A percentile compares a stretch with the other conserved stretches of the same genome.
Conservation (phyloP, 768 basidiomycete genomes). For the Filobasidium wieringae region DNA sequence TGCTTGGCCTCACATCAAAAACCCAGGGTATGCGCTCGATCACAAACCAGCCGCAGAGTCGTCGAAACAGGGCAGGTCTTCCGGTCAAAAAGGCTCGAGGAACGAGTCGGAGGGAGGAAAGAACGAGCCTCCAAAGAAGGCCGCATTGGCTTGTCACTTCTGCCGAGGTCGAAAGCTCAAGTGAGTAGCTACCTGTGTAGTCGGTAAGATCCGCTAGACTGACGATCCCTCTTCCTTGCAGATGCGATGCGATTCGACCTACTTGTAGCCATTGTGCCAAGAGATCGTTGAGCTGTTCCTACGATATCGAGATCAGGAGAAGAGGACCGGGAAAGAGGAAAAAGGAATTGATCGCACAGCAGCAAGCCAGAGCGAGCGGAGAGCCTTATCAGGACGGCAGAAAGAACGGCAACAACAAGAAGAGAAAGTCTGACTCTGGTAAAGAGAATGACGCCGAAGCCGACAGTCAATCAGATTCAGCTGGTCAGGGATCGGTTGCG, state of each 20-base stretch:
- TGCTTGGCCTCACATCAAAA: background rate
- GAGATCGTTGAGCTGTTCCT: conserved; percentile 31
- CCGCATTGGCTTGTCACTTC: conserved; percentile 39
- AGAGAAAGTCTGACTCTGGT: background rate
- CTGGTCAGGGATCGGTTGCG: background rate
- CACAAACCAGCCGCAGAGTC: background rate
- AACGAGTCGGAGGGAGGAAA: background rate
- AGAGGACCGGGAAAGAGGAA: conserved; percentile 40
- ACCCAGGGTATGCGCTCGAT: background rate
- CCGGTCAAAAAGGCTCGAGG: background rate
- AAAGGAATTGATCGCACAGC: conserved; percentile 19
- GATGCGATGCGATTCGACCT: conserved; percentile 36
- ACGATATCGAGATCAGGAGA: conserved; percentile 36
- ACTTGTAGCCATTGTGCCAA: conserved; percentile 36
- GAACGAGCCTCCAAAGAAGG: conserved; percentile 17
- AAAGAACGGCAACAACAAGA: background rate
- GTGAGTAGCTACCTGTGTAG: conserved; percentile 21
- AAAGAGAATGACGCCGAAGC: background rate
- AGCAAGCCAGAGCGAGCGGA: conserved; percentile 21
- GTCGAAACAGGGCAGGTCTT: background rate
- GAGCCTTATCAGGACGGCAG: background rate
- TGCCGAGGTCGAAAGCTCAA: conserved; percentile 40
- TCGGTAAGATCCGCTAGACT: background rate
- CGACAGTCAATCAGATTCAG: background rate
- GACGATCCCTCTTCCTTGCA: background rate